Evolutionary conservation across 257 asterid species (phyloP).

Genomic region (Rubia yunnanensis): DNA sequence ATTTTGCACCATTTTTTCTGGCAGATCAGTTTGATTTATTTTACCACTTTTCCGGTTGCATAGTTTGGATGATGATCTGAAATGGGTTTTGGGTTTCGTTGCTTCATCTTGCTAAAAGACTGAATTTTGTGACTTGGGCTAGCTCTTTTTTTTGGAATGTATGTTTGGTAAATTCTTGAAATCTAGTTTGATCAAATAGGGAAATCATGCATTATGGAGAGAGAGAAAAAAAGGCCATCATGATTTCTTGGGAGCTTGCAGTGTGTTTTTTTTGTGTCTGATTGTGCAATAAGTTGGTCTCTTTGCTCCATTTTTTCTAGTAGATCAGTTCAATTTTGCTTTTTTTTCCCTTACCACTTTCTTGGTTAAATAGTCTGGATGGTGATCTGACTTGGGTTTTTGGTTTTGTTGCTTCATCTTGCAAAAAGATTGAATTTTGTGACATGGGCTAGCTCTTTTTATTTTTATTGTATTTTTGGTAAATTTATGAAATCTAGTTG

Average conservation of each 20-base stretch:
- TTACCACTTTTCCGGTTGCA: not conserved
- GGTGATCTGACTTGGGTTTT: constrained; percentile 15
- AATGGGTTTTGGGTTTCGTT: constrained; percentile 11
- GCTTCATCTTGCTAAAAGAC: constrained; percentile 6
- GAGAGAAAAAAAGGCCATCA: not conserved
- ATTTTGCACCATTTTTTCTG: not conserved
- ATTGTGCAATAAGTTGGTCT: not conserved
- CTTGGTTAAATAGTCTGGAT: not conserved
- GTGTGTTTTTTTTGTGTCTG: not conserved
- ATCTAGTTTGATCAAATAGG: constrained; percentile 3
- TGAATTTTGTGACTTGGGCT: constrained; percentile 2
- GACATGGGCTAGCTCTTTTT: not conserved
- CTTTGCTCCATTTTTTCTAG: not conserved
- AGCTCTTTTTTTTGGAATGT: not conserved
- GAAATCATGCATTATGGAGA: constrained; percentile 1
- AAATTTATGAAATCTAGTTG: not conserved
- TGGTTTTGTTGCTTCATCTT: constrained; percentile 11
- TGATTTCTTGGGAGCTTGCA: not conserved
- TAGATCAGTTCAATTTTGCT: not conserved
- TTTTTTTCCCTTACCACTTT: not conserved
- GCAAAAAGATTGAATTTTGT: constrained; percentile 5
- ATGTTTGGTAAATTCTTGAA: not conserved
- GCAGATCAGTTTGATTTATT: not conserved
- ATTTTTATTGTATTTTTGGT: not conserved
- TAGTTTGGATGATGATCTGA: constrained; percentile 10